These are phyloP conservation scores for Hippophae rhamnoides DNA, from an alignment of 306 rosid genomes.

Conservation along the genomic window DNA sequence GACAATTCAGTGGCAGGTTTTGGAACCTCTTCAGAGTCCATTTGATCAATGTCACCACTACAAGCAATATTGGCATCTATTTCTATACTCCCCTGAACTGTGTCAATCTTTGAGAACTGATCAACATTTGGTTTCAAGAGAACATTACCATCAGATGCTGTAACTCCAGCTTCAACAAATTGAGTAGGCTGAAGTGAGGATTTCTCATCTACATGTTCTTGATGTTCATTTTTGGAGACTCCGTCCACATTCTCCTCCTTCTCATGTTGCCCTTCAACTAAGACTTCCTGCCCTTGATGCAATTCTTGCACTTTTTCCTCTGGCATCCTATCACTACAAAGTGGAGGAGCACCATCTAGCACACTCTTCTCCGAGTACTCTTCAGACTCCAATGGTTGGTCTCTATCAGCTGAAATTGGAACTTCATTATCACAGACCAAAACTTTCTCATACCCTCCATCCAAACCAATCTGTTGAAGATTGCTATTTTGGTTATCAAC, in stretches of 20 bases:
- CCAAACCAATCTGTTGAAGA: slow-evolving; percentile 10
- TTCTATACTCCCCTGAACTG: slow-evolving; percentile 1
- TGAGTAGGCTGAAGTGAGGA: slow-evolving; percentile 11
- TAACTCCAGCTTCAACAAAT: slow-evolving; percentile 18
- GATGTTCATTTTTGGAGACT: slow-evolving; percentile 2
- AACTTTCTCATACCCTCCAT: not conserved
- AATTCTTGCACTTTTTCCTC: slow-evolving; percentile 21
- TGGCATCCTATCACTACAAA: slow-evolving; percentile 8
- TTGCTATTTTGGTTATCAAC: slow-evolving; percentile 16
- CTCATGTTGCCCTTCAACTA: slow-evolving; percentile 22
- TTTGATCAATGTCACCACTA: slow-evolving; percentile 7
- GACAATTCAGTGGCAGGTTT: slow-evolving; percentile 15
- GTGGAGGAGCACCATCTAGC: slow-evolving; percentile 14
- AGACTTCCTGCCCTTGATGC: slow-evolving; percentile 6
- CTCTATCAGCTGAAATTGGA: slow-evolving; percentile 5
- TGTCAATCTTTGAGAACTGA: not conserved
- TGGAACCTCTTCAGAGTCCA: slow-evolving; percentile 24
- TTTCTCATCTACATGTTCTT: slow-evolving; percentile 20
- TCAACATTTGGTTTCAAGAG: slow-evolving; percentile 18
- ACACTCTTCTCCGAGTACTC: slow-evolving; percentile 12
- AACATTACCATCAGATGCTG: slow-evolving; percentile 12
- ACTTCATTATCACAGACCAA: slow-evolving; percentile 10
- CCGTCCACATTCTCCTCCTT: slow-evolving; percentile 16
- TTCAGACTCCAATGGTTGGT: slow-evolving; percentile 8
- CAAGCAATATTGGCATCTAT: slow-evolving; percentile 14